Conservation (phyloP, 1,139 yeast genomes). For the Geotrichum armillariae region DNA sequence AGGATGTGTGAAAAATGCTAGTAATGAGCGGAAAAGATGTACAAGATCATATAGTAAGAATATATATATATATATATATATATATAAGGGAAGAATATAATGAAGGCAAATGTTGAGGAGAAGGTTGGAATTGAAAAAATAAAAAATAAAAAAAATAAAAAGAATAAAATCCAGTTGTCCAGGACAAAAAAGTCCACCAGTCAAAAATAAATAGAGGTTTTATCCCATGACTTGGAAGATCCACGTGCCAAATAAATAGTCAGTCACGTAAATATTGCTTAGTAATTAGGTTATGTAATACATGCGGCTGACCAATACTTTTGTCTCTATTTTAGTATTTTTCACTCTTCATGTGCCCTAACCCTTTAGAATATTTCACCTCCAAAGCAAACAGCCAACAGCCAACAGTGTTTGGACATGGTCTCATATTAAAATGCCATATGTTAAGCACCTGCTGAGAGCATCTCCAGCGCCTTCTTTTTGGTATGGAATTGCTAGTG, state of each 20-base stretch:
- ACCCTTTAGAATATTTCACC: not conserved
- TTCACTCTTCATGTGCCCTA: too few relatives aligned
- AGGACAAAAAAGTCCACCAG: too few relatives aligned
- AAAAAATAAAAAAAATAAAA: not conserved
- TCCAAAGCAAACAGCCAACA: too few relatives aligned
- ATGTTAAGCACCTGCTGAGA: slow-evolving; percentile 6
- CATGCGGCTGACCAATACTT: slow-evolving; percentile 4
- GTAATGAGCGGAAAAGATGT: not conserved
- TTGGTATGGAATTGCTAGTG: not conserved
- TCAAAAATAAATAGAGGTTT: not conserved
- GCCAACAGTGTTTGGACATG: slow-evolving; percentile 1
- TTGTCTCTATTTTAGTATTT: not conserved
- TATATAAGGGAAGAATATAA: not conserved
- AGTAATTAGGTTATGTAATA: not conserved
- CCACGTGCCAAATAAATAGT: not conserved
- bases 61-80: not conserved
- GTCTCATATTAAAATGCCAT: slow-evolving; percentile 7
- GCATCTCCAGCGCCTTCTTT: not conserved
- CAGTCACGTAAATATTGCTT: not conserved
- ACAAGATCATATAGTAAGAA: not conserved
- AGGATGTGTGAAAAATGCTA: slow-evolving; percentile 3
- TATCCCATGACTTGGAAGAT: not conserved
- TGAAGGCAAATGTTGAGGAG: too few relatives aligned
- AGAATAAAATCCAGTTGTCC: not conserved
- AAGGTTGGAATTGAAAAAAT: not conserved